A percentile compares a stretch with the other conserved stretches of the same genome.
phyloP scores from a whole-genome alignment of 2,329 filamentous ascomycete genomes.

The Ciborinia camelliae region DNA sequence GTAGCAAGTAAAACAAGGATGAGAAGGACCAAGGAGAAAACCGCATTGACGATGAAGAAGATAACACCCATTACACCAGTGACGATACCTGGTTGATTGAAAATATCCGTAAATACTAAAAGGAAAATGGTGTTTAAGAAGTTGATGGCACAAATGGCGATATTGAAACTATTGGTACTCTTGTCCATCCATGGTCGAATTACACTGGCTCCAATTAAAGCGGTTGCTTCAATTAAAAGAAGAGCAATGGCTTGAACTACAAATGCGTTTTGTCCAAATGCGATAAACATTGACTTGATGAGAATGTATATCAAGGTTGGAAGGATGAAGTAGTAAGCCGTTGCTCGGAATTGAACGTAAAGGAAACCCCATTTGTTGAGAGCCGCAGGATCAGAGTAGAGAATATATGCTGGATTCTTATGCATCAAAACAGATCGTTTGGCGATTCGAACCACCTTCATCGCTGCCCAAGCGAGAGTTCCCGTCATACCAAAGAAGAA shows the following conservation, averaged over 20 bases:
- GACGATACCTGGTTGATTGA: slow-evolving; percentile 77
- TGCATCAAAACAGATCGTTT: slow-evolving; percentile 86
- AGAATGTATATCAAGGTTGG: slow-evolving; percentile 74
- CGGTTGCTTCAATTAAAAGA: slow-evolving; percentile 75
- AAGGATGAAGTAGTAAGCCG: slow-evolving; percentile 92
- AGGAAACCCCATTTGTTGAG: slow-evolving; percentile 98
- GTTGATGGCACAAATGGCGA: slow-evolving; percentile 84
- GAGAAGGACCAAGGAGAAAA: slow-evolving; percentile 76
- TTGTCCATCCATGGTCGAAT: slow-evolving; percentile 98
- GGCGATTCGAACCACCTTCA: slow-evolving; percentile 85
- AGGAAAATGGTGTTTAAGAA: slow-evolving; percentile 89
- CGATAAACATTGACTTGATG: slow-evolving; percentile 88
- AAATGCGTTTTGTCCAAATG: slow-evolving; percentile 68
- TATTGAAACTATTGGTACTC: slow-evolving; percentile 96
- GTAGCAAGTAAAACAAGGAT: slow-evolving; percentile 78
- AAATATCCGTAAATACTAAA: slow-evolving; percentile 82
- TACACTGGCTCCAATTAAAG: slow-evolving; percentile 73
- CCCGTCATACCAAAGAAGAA: slow-evolving; percentile 78
- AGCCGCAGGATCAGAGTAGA: slow-evolving; percentile 90
- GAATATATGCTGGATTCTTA: slow-evolving; percentile 94
- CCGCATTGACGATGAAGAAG: slow-evolving; percentile 83
- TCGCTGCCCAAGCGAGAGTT: slow-evolving; percentile 80
- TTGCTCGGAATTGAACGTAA: slow-evolving; percentile 94
- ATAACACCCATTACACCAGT: slow-evolving; percentile 85
- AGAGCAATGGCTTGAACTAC: slow-evolving; percentile 77